Base-by-base conservation (phyloP, 768 basidiomycete genomes). In the Boletus rubropictus region DNA sequence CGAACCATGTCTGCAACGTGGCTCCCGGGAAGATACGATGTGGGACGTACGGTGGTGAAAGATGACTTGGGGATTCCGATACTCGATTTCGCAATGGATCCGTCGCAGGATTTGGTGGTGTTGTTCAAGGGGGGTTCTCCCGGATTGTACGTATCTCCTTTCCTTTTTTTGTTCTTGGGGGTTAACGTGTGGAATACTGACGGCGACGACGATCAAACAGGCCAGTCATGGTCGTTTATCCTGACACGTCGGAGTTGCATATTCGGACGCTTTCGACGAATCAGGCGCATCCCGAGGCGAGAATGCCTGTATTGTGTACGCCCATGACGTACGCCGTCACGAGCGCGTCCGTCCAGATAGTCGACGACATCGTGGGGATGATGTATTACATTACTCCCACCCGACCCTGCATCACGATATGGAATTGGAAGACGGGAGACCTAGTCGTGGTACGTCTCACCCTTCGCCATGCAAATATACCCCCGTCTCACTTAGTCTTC, bases 11-110 rank as follows among this genome's bases (percentile, higher is more conserved):
- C 29, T 1, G 18, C 60, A 12, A 53, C 55, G 38, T 55, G 64
- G 44, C 42, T 67, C 14, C 65, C 54, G 0, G 39, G 48, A 3
- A 15, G 31, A 7, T 18, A 37, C 10, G 50, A 25, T 22, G 62
- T 18, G 17, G 46, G 39, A 0, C 50, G n/a, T 2, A 47, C 50
- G 25, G 31, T 67, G 28, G 52, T 66, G 2, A 51, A 59, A 15
- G 59, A 65, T 1, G 67, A 77, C 24, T 35, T 81, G 0, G 71
- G 69, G 1, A 37, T 79, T 7, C 48, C 60, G 8, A 68, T 72
- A 32, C 68, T 76, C 36, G 82, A 83, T 55, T 80, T 83, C 49
- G 80, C 78, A 0, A 75, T 83, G n/a, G 82, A 84, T 53, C 80
- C 82, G 1, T 72, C 77, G 5, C 82, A 84, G 58, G 80, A 84